Conservation (phyloP, 2,329 filamentous ascomycete species). For the Cercospora sojina region DNA sequence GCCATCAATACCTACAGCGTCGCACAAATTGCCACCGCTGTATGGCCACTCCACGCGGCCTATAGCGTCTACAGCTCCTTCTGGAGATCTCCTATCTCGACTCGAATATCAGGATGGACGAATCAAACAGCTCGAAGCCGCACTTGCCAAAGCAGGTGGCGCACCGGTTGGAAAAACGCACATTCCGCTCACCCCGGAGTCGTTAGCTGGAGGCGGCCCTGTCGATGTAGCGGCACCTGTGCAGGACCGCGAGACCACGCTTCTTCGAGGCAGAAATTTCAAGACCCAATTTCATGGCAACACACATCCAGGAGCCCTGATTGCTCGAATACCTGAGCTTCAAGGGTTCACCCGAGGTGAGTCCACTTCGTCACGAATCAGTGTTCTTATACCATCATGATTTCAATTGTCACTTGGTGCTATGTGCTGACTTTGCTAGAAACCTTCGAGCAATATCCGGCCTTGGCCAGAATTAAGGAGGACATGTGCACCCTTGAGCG, state of each 20-base stretch:
- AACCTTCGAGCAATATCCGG: constrained; percentile 40
- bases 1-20: constrained; percentile 6
- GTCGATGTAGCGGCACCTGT: constrained; percentile 21
- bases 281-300: constrained; percentile 48
- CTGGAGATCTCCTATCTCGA: constrained; percentile 30
- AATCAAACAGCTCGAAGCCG: constrained; percentile 35
- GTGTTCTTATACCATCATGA: neutral
- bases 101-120: constrained; percentile 31
- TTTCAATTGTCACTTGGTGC: neutral
- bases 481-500: constrained; percentile 32
- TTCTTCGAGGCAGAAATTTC: constrained; percentile 47
- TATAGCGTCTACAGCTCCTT: constrained; percentile 17
- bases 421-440: constrained; percentile 17
- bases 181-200: constrained; percentile 33
- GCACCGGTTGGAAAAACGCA: constrained; percentile 20
- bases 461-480: constrained; percentile 29
- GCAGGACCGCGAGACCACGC: constrained; percentile 40
- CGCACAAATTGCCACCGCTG: constrained; percentile 26
- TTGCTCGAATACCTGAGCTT: constrained; percentile 34
- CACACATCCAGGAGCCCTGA: constrained; percentile 41
- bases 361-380: neutral
- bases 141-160: constrained; percentile 23
- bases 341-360: constrained; percentile 29
- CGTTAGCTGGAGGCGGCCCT: constrained; percentile 16
- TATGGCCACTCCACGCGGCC: constrained; percentile 35